Conservation (phyloP, 352 stramenopile genomes). For the Stephanocyclus meneghinianus region DNA sequence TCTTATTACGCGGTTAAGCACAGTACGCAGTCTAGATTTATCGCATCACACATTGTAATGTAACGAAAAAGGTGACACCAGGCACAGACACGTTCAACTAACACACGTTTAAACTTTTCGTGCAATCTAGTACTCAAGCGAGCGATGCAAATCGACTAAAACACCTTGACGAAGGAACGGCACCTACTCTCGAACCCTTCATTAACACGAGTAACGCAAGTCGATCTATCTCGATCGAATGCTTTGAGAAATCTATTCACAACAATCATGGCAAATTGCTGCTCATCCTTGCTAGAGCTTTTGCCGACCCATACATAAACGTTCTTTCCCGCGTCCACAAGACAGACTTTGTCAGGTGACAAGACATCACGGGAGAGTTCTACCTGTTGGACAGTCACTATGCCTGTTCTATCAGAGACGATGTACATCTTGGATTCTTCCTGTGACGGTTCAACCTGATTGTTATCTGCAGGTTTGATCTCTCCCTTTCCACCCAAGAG, state of each 20-base stretch:
- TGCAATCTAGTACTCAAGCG: background rate
- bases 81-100: background rate
- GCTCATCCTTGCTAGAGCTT: slow-evolving; percentile 84
- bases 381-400: slow-evolving; percentile 62
- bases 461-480: slow-evolving; percentile 65
- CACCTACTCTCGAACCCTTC: slow-evolving; percentile 67
- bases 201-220: slow-evolving; percentile 85
- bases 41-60: no score
- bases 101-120: background rate
- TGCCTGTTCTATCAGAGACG: slow-evolving; percentile 38
- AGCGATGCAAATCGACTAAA: slow-evolving; percentile 7
- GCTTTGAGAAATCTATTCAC: slow-evolving; percentile 86
- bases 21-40: no score
- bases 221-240: slow-evolving; percentile 73
- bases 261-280: slow-evolving; percentile 86
- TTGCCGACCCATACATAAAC: slow-evolving; percentile 92
- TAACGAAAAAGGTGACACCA: background rate
- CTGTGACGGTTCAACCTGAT: slow-evolving; percentile 76
- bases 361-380: slow-evolving; percentile 86
- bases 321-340: slow-evolving; percentile 88
- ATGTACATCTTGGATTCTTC: slow-evolving; percentile 76
- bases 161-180: slow-evolving; percentile 21
- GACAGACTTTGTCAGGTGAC: slow-evolving; percentile 88
- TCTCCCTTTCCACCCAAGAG: slow-evolving; percentile 86
- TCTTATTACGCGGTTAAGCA: no score